Base-by-base conservation (phyloP, 345 rosid species). In the Erucastrum elatum region DNA sequence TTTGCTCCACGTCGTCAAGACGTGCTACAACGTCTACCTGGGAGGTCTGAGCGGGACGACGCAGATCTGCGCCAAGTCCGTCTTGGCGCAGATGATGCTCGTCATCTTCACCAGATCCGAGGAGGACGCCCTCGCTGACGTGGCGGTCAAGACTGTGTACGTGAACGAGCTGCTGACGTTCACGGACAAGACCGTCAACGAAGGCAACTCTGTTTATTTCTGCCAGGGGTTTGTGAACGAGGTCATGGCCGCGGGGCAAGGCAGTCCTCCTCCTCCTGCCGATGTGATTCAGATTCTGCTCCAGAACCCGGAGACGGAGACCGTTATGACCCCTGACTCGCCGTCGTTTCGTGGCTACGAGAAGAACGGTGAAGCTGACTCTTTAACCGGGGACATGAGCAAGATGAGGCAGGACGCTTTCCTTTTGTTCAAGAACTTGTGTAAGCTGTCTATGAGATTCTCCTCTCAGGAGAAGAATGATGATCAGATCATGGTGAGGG, bases 1-100 rank as follows among this genome's bases (percentile, higher is more conserved):
- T 34, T 81, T 95, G 82, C 79, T 91, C 72, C 90, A 84, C 35
- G 82, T 95, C 6, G 93, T 95, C 58, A 86, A 88, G 79, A 95
- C 98, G 56, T 95, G 99, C 67, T 95, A 93, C 71, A 93, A 95
- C 49, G 88, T 91, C 17, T 95, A 95, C 81, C 86, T 95, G 2
- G 89, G 98, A 9, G 96, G 99, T 12, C 75, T 85, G 60, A 95
- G 64, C 49, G 92, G 94, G 26, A 91, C 97, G 81, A 89, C 88
- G 68, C 99, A 95, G 92, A 91, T 90, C 91, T 95, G 97, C 65
- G 97, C 98, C 27, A 95, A 95, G 85, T 85, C 94, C 0, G 97
- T 93, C 10, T 83, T 95, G 33, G 98, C 97, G 0, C 99, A 93
- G 84, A 90, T 95, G 80, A 78, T 89, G 85, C 86, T 90, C 26